Base-by-base conservation (phyloP, 345 rosid species). In the Hevea brasiliensis region DNA sequence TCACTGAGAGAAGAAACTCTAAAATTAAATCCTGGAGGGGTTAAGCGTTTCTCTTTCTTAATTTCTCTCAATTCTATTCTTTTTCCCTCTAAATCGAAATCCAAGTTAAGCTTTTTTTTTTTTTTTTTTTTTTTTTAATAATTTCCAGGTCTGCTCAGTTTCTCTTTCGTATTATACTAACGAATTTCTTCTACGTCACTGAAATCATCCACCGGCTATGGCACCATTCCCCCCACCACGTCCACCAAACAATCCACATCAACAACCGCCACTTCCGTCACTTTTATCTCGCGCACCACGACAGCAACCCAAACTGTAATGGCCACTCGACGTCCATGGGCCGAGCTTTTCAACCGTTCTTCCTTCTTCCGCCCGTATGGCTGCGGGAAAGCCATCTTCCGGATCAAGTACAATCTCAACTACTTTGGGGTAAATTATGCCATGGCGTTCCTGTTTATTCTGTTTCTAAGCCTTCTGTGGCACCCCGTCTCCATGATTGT, bases 341-440 rank as follows among this genome's bases (percentile, higher is more conserved):
- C 73, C 6, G 95, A 90, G 61, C 82, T 94, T 59, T 54, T 90
- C 17, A 81, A 66, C 59, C 24, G 75, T 61, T 62, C 88, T 5
- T 72, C 88, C 3, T 67, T 94, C 75, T 87, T 91, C 53, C 74
- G 84, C 81, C 97, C 98, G 45, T 50, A 56, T 81, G 79, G 68
- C 47, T 81, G 80, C 80, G 70, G 72, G 11, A 93, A 90, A 23
- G 92, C 97, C 61, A 82, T 83, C 72, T 68, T 82, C 37, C 89
- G 89, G 21, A 74, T 88, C 15, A 85, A 77, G 77, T 76, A 73
- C 77, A 94, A 92, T 74, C 15, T 72, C 79, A 56, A 78, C 48
- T 81, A 92, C 79, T 94, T 94, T 87, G 88, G 97, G 50, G 84
- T 83, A 14, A 94, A 94, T 66, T 94, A 94, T 85, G 83, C 89